Conservation (phyloP, 1,139 yeast genomes). For the Taphrina betulina region DNA sequence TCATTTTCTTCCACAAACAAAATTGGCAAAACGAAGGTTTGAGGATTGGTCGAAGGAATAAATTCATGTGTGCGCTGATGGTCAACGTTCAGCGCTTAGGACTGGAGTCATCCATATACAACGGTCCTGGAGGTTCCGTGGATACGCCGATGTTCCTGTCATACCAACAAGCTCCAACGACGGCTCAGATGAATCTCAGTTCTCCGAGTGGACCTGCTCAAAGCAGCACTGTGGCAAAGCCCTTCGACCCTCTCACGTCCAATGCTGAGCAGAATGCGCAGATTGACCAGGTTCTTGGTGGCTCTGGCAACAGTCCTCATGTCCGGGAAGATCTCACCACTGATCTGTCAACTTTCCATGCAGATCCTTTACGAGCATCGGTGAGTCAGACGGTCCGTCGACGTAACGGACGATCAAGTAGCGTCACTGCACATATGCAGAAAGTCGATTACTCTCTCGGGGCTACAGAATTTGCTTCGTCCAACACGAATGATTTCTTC, state of each 20-base stretch:
- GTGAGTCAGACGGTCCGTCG: background rate
- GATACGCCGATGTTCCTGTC: slow-evolving; percentile 31
- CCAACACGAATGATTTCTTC: slow-evolving; percentile 26
- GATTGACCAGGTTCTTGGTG: background rate
- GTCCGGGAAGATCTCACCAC: slow-evolving; percentile 5
- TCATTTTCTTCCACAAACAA: slow-evolving; percentile 43
- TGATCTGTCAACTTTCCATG: background rate
- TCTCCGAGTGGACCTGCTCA: background rate
- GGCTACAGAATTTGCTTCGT: slow-evolving; percentile 27
- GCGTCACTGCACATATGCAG: slow-evolving; percentile 27
- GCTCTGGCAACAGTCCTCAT: slow-evolving; percentile 9
- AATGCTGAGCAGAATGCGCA: slow-evolving; percentile 24
- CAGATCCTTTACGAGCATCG: slow-evolving; percentile 3
- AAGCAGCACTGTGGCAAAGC: background rate
- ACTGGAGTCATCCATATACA: slow-evolving; percentile 32
- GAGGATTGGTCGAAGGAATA: slow-evolving; percentile 36
- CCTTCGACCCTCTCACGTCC: slow-evolving; percentile 25
- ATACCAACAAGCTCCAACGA: slow-evolving; percentile 3
- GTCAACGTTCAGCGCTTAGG: slow-evolving; percentile 33
- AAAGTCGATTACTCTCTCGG: slow-evolving; percentile 28
- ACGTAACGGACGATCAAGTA: slow-evolving; percentile 1
- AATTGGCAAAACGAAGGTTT: slow-evolving; percentile 45
- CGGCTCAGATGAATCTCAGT: background rate
- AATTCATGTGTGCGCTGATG: slow-evolving; percentile 37
- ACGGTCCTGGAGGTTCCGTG: slow-evolving; percentile 33